Evolutionary conservation across 2,329 filamentous ascomycete species (phyloP).

Genomic region (Claviceps paspali): DNA sequence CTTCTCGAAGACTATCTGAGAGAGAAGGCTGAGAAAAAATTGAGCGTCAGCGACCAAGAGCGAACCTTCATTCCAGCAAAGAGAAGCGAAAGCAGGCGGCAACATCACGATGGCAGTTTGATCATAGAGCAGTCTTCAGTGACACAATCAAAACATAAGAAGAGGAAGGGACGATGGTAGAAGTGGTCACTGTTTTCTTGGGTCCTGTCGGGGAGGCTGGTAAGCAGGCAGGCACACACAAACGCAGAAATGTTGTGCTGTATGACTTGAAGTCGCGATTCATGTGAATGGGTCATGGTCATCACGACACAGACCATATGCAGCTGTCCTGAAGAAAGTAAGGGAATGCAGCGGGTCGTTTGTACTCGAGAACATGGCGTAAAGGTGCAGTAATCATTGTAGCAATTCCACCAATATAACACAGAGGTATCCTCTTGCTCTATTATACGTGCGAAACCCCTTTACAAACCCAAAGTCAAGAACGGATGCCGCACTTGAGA

Average conservation of each 20-base stretch:
- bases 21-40: slow-evolving; percentile 46
- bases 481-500: too few relatives aligned
- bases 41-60: slow-evolving; percentile 28
- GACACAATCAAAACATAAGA: not conserved
- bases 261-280: not conserved
- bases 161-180: not conserved
- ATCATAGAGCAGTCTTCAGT: slow-evolving; percentile 1
- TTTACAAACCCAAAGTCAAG: too few relatives aligned
- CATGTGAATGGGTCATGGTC: not conserved
- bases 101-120: not conserved
- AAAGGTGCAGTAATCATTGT: too few relatives aligned
- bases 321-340: too few relatives aligned
- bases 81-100: slow-evolving; percentile 22
- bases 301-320: too few relatives aligned
- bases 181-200: not conserved
- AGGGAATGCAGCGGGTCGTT: not conserved
- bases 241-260: not conserved
- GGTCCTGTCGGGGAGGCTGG: not conserved
- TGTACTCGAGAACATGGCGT: too few relatives aligned
- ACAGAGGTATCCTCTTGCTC: too few relatives aligned
- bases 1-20: slow-evolving; percentile 54
- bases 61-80: slow-evolving; percentile 33
- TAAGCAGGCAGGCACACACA: not conserved
- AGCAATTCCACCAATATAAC: too few relatives aligned
- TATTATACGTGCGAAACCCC: too few relatives aligned